phyloP scores from a whole-genome alignment of 2,329 filamentous ascomycete species.

The Pseudogymnoascus sp. region DNA sequence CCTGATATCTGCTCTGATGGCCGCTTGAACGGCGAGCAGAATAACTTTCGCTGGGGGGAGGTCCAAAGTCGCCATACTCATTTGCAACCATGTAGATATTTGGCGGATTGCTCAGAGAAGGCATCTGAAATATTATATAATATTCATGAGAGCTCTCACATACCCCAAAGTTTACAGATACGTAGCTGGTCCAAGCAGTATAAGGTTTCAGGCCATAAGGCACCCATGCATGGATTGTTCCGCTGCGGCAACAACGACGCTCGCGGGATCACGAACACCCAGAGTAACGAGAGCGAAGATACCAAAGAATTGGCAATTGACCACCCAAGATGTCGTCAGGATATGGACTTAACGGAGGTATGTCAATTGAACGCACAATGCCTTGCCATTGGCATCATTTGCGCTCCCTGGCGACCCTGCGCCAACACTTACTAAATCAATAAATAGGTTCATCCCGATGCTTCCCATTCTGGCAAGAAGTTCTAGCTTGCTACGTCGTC shows the following conservation, averaged over 20 bases:
- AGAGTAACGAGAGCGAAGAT: conserved; percentile 6
- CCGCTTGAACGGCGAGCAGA: conserved; percentile 64
- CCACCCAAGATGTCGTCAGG: conserved; percentile 62
- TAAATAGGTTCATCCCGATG: conserved; percentile 61
- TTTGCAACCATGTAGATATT: conserved; percentile 12
- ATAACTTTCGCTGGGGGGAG: conserved; percentile 62
- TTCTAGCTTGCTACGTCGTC: conserved; percentile 95
- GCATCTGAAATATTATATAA: conserved; percentile 24
- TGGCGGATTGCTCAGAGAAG: conserved; percentile 11
- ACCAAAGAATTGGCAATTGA: conserved; percentile 18
- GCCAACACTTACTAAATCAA: conserved; percentile 11
- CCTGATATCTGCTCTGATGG: conserved; percentile 57
- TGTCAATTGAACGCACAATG: conserved; percentile 30
- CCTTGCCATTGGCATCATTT: neutral
- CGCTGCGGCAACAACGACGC: conserved; percentile 1
- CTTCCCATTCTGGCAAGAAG: conserved; percentile 99
- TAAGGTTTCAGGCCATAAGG: conserved; percentile 15
- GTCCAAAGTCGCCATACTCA: conserved; percentile 30
- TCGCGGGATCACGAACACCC: neutral
- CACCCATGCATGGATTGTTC: conserved; percentile 16
- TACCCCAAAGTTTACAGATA: conserved; percentile 8
- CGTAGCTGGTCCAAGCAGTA: conserved; percentile 9
- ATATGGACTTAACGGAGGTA: conserved; percentile 75
- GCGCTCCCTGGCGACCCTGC: neutral
- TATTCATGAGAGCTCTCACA: conserved; percentile 13